phyloP scores from a whole-genome alignment of 139 green algal genomes.

The Marvania coccoides region DNA sequence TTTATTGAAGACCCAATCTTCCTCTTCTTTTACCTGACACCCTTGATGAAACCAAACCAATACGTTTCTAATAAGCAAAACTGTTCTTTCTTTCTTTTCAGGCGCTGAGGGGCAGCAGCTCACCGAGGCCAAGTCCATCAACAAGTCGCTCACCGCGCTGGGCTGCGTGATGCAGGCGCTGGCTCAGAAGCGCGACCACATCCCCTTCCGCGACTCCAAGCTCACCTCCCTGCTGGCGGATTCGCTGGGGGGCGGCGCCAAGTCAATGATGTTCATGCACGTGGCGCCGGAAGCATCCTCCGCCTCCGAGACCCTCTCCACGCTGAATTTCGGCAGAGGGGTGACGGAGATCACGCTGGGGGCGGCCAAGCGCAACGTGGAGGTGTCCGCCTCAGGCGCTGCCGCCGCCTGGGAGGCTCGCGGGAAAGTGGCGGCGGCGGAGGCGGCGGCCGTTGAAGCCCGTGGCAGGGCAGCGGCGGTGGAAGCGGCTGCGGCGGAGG shows the following conservation, averaged over 20 bases:
- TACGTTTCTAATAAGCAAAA: not conserved
- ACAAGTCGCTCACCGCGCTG: slow-evolving; percentile 72
- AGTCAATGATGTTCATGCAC: slow-evolving; percentile 94
- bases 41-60: too few relatives aligned
- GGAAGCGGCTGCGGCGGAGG: too few relatives aligned
- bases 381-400: not conserved
- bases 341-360: slow-evolving; percentile 87
- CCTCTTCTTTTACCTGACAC: too few relatives aligned
- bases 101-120: slow-evolving; percentile 69
- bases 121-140: slow-evolving; percentile 91
- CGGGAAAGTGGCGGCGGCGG: too few relatives aligned
- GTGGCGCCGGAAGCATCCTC: slow-evolving; percentile 71
- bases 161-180: slow-evolving; percentile 74
- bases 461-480: too few relatives aligned
- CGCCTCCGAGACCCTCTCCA: slow-evolving; percentile 63
- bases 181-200: slow-evolving; percentile 54
- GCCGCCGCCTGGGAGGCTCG: too few relatives aligned
- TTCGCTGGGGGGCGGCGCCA: slow-evolving; percentile 72
- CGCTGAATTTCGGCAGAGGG: slow-evolving; percentile 78
- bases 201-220: slow-evolving; percentile 88
- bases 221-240: slow-evolving; percentile 86
- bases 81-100: not conserved
- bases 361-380: slow-evolving; percentile 23
- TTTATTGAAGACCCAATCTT: not conserved
- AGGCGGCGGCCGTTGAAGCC: too few relatives aligned